These are phyloP conservation scores for Aureobasidium musti DNA, from an alignment of 2,329 filamentous ascomycete genomes.

Conservation along the genomic window DNA sequence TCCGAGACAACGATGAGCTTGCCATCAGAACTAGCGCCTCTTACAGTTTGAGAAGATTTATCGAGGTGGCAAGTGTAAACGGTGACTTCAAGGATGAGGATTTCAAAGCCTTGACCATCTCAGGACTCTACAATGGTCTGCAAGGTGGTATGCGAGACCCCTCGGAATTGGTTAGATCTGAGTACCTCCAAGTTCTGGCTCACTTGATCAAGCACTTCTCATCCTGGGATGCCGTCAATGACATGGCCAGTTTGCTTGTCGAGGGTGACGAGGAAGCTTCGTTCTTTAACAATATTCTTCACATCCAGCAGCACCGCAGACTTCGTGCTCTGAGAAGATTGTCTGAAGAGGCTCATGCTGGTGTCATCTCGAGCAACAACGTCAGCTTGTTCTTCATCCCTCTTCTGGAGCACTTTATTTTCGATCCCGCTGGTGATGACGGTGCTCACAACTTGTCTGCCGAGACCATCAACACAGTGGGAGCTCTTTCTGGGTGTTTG, in stretches of 20 bases:
- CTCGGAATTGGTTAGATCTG: slow-evolving; percentile 81
- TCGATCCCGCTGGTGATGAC: slow-evolving; percentile 77
- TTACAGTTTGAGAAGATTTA: slow-evolving; percentile 74
- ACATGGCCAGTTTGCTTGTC: slow-evolving; percentile 70
- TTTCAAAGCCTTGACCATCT: slow-evolving; percentile 62
- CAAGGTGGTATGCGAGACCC: slow-evolving; percentile 73
- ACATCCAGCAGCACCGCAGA: slow-evolving; percentile 84
- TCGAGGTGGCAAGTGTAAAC: slow-evolving; percentile 60
- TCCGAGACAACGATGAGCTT: slow-evolving; percentile 83
- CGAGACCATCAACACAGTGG: slow-evolving; percentile 80
- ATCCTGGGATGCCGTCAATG: slow-evolving; percentile 68
- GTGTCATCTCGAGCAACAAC: slow-evolving; percentile 71
- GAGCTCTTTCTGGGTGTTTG: slow-evolving; percentile 70
- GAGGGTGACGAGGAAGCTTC: slow-evolving; percentile 74
- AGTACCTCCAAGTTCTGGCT: slow-evolving; percentile 78
- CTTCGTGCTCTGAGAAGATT: slow-evolving; percentile 80
- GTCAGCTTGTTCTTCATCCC: slow-evolving; percentile 86
- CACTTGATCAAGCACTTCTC: slow-evolving; percentile 72
- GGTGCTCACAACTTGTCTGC: slow-evolving; percentile 77
- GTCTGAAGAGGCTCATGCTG: slow-evolving; percentile 64
- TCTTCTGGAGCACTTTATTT: slow-evolving; percentile 90
- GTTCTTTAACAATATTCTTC: slow-evolving; percentile 91
- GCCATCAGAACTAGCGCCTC: slow-evolving; percentile 83
- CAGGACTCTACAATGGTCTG: slow-evolving; percentile 71
- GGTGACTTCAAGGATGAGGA: slow-evolving; percentile 47